Conservation (phyloP, 2,329 filamentous ascomycete species). For the Raffaelea ambrosiae region DNA sequence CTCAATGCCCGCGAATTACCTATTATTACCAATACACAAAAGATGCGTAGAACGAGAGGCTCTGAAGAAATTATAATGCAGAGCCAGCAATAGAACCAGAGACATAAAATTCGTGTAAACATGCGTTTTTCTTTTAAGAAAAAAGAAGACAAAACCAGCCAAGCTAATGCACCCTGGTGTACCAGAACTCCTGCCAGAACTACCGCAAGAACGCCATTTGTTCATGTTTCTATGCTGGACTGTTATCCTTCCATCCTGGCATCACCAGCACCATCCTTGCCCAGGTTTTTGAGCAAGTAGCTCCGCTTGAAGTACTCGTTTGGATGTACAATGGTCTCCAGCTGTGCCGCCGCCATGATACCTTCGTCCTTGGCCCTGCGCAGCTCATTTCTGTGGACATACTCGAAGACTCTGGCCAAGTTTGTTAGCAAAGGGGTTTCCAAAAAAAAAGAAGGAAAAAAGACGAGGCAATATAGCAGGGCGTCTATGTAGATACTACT, state of each 20-base stretch:
- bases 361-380: slow-evolving; percentile 68
- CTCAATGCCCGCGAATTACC: too few species aligned
- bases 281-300: slow-evolving; percentile 77
- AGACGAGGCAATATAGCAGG: background rate
- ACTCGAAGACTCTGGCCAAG: slow-evolving; percentile 67
- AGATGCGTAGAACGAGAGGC: too few species aligned
- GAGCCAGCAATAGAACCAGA: too few species aligned
- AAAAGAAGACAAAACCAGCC: too few species aligned
- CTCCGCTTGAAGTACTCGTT: slow-evolving; percentile 98
- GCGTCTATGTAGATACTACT: slow-evolving; percentile 15
- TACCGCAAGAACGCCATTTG: too few species aligned
- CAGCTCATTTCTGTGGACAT: slow-evolving; percentile 70
- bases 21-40: too few species aligned
- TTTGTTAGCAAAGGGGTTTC: background rate
- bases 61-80: too few species aligned
- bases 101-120: too few species aligned
- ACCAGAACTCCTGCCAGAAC: too few species aligned
- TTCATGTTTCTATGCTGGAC: too few species aligned
- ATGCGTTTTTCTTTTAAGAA: too few species aligned
- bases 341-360: slow-evolving; percentile 62
- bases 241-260: slow-evolving; percentile 48
- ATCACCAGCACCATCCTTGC: slow-evolving; percentile 38
- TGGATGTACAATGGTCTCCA: slow-evolving; percentile 93
- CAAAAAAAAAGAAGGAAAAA: background rate
- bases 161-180: too few species aligned